phyloP scores from a whole-genome alignment of 2,329 filamentous ascomycete species.

The Plenodomus tracheiphilus region DNA sequence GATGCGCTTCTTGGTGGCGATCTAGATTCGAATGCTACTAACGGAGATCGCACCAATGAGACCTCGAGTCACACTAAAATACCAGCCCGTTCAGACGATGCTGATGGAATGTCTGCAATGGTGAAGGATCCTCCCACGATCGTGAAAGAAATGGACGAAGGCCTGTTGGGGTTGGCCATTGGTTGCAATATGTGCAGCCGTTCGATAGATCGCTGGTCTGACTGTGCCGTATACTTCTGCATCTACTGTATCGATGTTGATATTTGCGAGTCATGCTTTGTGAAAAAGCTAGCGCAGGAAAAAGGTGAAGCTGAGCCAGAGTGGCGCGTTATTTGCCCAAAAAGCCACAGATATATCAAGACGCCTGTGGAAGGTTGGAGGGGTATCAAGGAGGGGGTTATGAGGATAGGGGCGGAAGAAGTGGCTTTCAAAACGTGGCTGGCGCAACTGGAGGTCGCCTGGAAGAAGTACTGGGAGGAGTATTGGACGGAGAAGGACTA shows the following conservation, averaged over 20 bases:
- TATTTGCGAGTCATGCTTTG: slow-evolving; percentile 1
- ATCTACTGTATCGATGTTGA: not conserved
- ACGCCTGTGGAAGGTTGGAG: slow-evolving; percentile 1
- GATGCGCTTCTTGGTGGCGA: not conserved
- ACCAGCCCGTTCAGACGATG: too few species aligned
- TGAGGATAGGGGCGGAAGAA: not conserved
- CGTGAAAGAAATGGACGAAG: too few species aligned
- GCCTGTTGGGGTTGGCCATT: too few species aligned
- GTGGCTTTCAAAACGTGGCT: too few species aligned
- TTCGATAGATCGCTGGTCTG: too few species aligned
- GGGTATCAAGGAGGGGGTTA: not conserved
- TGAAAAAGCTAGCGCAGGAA: not conserved
- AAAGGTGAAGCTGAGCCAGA: not conserved
- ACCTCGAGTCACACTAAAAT: too few species aligned
- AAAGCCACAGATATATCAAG: not conserved
- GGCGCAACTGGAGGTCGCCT: not conserved
- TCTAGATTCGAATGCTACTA: too few species aligned
- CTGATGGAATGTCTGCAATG: not conserved
- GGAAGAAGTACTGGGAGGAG: not conserved
- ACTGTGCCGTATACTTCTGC: not conserved
- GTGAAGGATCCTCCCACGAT: too few species aligned
- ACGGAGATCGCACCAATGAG: too few species aligned
- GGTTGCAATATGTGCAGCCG: too few species aligned
- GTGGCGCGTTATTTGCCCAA: slow-evolving; percentile 1
- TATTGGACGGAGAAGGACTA: not conserved